Conservation (phyloP, 2,329 filamentous ascomycete species). For the Penicillium janthinellum region DNA sequence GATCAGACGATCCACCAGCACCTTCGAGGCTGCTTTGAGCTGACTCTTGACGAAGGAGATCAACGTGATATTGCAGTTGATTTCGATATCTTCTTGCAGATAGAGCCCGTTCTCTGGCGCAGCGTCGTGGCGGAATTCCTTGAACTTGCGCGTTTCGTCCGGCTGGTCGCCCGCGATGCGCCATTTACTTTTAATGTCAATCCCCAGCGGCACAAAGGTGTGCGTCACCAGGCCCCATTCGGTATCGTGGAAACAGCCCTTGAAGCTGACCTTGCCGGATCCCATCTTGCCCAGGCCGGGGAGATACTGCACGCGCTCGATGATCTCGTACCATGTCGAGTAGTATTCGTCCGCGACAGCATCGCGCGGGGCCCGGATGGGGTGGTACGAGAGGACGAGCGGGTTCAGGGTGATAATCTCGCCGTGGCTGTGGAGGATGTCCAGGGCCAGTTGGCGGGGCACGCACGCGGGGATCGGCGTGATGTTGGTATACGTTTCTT, state of each 20-base stretch:
- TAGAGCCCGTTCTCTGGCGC: slow-evolving; percentile 72
- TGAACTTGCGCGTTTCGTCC: slow-evolving; percentile 65
- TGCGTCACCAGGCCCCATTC: slow-evolving; percentile 76
- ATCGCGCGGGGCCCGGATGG: slow-evolving; percentile 67
- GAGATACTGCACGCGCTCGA: slow-evolving; percentile 74
- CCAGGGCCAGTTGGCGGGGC: slow-evolving; percentile 68
- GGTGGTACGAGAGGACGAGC: slow-evolving; percentile 71
- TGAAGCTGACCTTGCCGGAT: slow-evolving; percentile 72
- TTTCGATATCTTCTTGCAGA: slow-evolving; percentile 80
- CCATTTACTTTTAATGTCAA: slow-evolving; percentile 80
- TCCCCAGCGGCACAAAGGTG: slow-evolving; percentile 77
- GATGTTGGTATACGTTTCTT: slow-evolving; percentile 60
- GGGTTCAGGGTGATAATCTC: slow-evolving; percentile 90
- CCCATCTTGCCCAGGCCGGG: slow-evolving; percentile 61
- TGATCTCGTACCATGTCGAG: slow-evolving; percentile 76
- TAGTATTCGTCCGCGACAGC: slow-evolving; percentile 70
- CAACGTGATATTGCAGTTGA: slow-evolving; percentile 78
- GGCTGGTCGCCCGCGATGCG: slow-evolving; percentile 70
- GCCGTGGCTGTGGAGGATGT: slow-evolving; percentile 74
- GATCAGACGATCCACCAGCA: slow-evolving; percentile 67
- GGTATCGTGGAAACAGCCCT: slow-evolving; percentile 76
- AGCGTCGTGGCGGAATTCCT: slow-evolving; percentile 57
- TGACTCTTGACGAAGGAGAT: slow-evolving; percentile 79
- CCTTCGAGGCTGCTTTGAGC: slow-evolving; percentile 72
- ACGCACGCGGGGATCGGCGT: slow-evolving; percentile 73